phyloP scores from a whole-genome alignment of 805 yeast species.

The Schwanniomyces vanrijiae region DNA sequence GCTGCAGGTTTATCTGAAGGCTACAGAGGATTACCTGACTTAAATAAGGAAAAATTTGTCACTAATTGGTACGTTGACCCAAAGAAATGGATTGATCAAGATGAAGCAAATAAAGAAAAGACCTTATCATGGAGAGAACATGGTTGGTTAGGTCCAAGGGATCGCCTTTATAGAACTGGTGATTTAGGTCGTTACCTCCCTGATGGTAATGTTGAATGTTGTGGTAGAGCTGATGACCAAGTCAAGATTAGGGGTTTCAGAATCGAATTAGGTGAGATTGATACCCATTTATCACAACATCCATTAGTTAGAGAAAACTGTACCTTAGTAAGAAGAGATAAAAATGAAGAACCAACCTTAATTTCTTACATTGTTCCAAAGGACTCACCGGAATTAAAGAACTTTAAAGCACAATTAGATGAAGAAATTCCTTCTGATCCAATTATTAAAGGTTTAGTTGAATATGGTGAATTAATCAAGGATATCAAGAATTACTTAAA shows the following conservation, averaged over 20 bases:
- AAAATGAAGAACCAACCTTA: slow-evolving; percentile 87
- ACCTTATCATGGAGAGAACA: slow-evolving; percentile 68
- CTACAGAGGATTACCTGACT: slow-evolving; percentile 85
- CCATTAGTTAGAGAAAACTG: slow-evolving; percentile 88
- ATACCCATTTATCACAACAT: slow-evolving; percentile 94
- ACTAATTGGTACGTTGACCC: slow-evolving; percentile 86
- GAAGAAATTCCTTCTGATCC: slow-evolving; percentile 53
- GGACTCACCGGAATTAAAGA: slow-evolving; percentile 43
- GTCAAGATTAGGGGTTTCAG: slow-evolving; percentile 98
- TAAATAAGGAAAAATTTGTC: slow-evolving; percentile 84
- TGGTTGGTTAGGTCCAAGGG: slow-evolving; percentile 90
- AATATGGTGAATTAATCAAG: slow-evolving; percentile 72
- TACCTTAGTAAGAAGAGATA: slow-evolving; percentile 88
- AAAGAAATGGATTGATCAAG: slow-evolving; percentile 59
- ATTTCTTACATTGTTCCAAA: slow-evolving; percentile 89
- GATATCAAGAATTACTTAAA: slow-evolving; percentile 77
- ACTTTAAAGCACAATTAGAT: slow-evolving; percentile 51
- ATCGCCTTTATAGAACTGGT: slow-evolving; percentile 94
- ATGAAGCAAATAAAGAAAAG: slow-evolving; percentile 40
- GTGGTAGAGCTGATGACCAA: slow-evolving; percentile 99
- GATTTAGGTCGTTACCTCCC: slow-evolving; percentile 96
- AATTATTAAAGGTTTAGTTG: slow-evolving; percentile 75
- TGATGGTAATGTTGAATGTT: slow-evolving; percentile 96
- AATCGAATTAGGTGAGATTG: slow-evolving; percentile 97
- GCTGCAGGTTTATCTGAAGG: slow-evolving; percentile 99